phyloP scores from a whole-genome alignment of 78 protist species.

The Cavenderia fasciculata region DNA sequence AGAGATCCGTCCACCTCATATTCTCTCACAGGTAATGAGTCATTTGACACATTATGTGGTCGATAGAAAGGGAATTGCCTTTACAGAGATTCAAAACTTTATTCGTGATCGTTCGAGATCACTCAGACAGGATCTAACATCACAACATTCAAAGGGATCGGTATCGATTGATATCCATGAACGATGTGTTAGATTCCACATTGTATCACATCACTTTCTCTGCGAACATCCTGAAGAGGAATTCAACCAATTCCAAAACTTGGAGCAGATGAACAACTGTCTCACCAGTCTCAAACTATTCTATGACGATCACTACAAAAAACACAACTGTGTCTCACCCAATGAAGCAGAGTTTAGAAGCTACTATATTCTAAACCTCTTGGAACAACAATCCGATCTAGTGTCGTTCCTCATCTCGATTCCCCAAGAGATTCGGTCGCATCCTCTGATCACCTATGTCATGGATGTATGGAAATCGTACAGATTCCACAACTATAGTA shows the following conservation, averaged over 20 bases:
- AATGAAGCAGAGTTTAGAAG: conserved; percentile 44
- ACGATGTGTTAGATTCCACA: conserved; percentile 59
- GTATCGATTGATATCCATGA: conserved; percentile 65
- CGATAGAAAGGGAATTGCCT: conserved; percentile 7
- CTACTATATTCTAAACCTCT: conserved; percentile 27
- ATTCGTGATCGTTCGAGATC: conserved; percentile 60
- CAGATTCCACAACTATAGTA: conserved; percentile 20
- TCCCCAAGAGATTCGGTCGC: conserved; percentile 4
- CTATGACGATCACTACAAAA: conserved; percentile 43
- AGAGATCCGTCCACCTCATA: conserved; percentile 60
- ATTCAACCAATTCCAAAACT: conserved; percentile 51
- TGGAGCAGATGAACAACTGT: conserved; percentile 53
- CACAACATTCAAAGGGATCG: conserved; percentile 26
- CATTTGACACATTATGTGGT: conserved; percentile 15
- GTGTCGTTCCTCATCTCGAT: conserved; percentile 35
- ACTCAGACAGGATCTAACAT: conserved; percentile 49
- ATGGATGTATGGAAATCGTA: conserved; percentile 62
- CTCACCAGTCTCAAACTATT: conserved; percentile 42
- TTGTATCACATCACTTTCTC: conserved; percentile 50
- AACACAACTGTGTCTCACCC: neutral
- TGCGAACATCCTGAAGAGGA: conserved; percentile 42
- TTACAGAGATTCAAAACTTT: conserved; percentile 67
- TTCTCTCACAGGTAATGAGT: conserved; percentile 35
- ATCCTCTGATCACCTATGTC: conserved; percentile 52
- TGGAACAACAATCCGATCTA: conserved; percentile 21